Base-by-base conservation (phyloP, 2,329 filamentous ascomycete species). In the Aureobasidium subglaciale region DNA sequence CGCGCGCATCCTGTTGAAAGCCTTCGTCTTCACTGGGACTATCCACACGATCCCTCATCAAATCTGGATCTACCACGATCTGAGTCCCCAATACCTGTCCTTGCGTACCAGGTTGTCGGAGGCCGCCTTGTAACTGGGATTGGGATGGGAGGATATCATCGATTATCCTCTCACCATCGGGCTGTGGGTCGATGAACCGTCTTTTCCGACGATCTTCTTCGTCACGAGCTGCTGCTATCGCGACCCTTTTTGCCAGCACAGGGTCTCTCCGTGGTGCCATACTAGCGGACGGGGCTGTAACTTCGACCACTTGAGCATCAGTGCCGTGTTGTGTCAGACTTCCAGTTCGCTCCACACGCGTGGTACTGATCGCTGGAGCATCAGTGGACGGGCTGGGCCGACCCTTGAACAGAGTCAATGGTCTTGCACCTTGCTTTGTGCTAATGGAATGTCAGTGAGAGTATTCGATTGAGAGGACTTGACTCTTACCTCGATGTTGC, bases 1-100 rank as follows among this genome's bases (percentile, higher is more conserved):
- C 63, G 11, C 73, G 72, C 6, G 63, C 63, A 48, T 71, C 68
- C 2, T 64, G 64, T 35, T 76, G 71, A 56, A 78, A 79, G 1
- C 68, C 75, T 41, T 74, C 72, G 8, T 76, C 73, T 43, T 71
- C 67, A 8, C 67, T 67, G 0, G 66, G 63, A 1, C 65, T 63
- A 10, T 66, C 70, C 9, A 65, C 65, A 56, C n/a, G n/a, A n/a
- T 57, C 61, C 41, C 20, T 16, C 16, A 32, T 7, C 18, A 37
- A 27, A 11, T 8, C 13, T 2, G 34, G 48, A 16, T 53, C 48
- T 7, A 38, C 18, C 13, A 32, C 25, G 10, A 24, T n/a, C 11
- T 20, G 35, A 5, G 7, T 38, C 4, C 10, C 32, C 5, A 24
- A 25, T 9, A 22, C 2, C n/a, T 37, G 45, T 4, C 6, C 15